Conservation (phyloP, 352 stramenopile species). For the Globisporangium paddicum region DNA sequence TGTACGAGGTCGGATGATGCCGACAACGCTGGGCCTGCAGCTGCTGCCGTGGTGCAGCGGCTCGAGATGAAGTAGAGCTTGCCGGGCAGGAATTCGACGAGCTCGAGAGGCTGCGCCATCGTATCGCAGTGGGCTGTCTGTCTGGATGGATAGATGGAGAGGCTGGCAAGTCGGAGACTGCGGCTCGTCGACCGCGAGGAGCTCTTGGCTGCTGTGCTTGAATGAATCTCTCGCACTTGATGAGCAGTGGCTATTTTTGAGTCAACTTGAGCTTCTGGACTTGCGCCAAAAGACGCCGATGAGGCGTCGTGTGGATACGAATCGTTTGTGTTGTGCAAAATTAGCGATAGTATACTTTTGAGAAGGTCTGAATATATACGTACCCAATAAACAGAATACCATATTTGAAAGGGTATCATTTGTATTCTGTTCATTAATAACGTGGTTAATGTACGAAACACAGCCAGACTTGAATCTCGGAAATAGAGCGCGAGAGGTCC, state of each 20-base stretch:
- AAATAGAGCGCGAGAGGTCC: background rate
- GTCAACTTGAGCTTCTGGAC: background rate
- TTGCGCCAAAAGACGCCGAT: background rate
- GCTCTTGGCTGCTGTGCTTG: background rate
- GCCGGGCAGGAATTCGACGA: constrained; percentile 29
- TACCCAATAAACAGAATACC: too few species aligned
- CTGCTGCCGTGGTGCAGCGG: background rate
- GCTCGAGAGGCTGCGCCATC: constrained; percentile 17
- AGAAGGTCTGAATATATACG: background rate
- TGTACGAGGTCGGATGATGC: constrained; percentile 5
- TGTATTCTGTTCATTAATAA: background rate
- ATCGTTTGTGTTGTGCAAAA: background rate
- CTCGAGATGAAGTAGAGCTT: constrained; percentile 31
- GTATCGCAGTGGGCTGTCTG: too few species aligned
- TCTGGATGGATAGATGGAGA: too few species aligned
- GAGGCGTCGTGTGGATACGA: too few species aligned
- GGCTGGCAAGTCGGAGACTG: background rate
- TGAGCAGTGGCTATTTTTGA: background rate
- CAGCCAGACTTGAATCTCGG: background rate
- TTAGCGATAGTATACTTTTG: background rate
- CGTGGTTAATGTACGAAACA: background rate
- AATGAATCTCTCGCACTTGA: background rate
- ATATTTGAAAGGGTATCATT: background rate
- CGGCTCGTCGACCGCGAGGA: background rate
- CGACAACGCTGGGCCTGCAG: too few species aligned